A percentile compares a stretch with the other conserved stretches of the same genome.
phyloP scores from a whole-genome alignment of 495 filamentous ascomycete genomes.

The Aspergillus panamensis region DNA sequence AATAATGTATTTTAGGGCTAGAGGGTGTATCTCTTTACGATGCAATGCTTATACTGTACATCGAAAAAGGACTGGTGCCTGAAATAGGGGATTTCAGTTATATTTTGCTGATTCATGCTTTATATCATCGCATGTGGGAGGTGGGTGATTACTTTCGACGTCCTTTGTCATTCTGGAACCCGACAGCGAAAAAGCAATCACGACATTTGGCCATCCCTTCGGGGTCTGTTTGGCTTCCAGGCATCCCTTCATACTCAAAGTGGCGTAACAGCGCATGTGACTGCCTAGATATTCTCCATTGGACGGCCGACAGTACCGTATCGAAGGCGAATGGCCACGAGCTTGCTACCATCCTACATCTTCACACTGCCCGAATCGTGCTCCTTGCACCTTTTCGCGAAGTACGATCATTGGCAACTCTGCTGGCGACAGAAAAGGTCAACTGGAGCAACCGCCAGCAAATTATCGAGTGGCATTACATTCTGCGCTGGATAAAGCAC shows the following conservation, averaged over 20 bases:
- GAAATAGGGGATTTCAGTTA: conserved; percentile 47
- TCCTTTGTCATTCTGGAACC: conserved; percentile 48
- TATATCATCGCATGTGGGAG: conserved; percentile 52
- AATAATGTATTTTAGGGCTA: conserved; percentile 7
- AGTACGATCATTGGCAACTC: conserved; percentile 36
- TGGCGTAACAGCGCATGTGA: conserved; percentile 57
- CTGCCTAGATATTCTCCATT: conserved; percentile 53
- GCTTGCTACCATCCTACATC: conserved; percentile 49
- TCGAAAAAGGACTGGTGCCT: conserved; percentile 46
- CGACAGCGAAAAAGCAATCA: conserved; percentile 44
- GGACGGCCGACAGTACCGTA: conserved; percentile 48
- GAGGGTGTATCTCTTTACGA: conserved; percentile 41
- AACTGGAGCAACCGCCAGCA: conserved; percentile 34
- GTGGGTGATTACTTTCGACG: conserved; percentile 46
- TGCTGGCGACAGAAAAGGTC: conserved; percentile 29
- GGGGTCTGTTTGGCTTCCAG: conserved; percentile 48
- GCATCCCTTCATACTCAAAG: conserved; percentile 47
- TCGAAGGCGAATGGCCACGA: conserved; percentile 46
- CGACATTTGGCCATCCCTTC: conserved; percentile 35
- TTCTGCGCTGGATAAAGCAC: conserved; percentile 48
- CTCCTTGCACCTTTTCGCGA: conserved; percentile 40
- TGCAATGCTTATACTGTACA: conserved; percentile 45
- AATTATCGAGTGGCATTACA: conserved; percentile 40
- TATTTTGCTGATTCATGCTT: conserved; percentile 47
- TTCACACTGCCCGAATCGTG: conserved; percentile 47